These are phyloP conservation scores for Calonectria honghensis DNA, from an alignment of 2,329 filamentous ascomycete species.

Conservation along the genomic window DNA sequence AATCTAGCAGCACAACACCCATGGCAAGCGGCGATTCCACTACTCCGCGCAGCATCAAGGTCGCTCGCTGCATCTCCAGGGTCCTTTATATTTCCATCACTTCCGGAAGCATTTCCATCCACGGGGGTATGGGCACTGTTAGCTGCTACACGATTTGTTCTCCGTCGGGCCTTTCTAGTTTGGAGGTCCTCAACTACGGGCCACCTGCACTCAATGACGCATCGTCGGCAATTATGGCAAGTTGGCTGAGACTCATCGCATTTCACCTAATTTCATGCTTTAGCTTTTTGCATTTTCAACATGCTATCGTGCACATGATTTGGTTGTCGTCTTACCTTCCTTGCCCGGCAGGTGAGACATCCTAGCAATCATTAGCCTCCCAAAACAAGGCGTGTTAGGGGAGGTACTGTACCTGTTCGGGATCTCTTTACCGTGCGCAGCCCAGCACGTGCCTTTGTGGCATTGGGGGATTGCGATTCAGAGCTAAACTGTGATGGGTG, in stretches of 20 bases:
- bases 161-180: constrained; percentile 9
- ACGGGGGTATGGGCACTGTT: background rate
- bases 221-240: constrained; percentile 30
- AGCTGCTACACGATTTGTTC: background rate
- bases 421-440: constrained; percentile 16
- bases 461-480: constrained; percentile 1
- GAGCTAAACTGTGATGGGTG: background rate
- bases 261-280: background rate
- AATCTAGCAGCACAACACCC: background rate
- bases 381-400: background rate
- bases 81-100: too few relatives aligned
- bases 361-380: background rate
- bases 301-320: too few relatives aligned
- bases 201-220: constrained; percentile 30
- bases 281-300: background rate
- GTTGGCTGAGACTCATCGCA: constrained; percentile 32
- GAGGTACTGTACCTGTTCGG: constrained; percentile 17
- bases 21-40: background rate
- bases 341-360: constrained; percentile 30
- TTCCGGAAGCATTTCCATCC: background rate
- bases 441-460: background rate
- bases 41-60: background rate
- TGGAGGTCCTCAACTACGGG: constrained; percentile 26
- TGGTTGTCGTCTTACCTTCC: constrained; percentile 1
- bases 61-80: too few relatives aligned